A percentile compares a stretch with the other conserved stretches of the same genome.
Conservation (phyloP, 2,329 filamentous ascomycete species). For the Mycogone perniciosa region DNA sequence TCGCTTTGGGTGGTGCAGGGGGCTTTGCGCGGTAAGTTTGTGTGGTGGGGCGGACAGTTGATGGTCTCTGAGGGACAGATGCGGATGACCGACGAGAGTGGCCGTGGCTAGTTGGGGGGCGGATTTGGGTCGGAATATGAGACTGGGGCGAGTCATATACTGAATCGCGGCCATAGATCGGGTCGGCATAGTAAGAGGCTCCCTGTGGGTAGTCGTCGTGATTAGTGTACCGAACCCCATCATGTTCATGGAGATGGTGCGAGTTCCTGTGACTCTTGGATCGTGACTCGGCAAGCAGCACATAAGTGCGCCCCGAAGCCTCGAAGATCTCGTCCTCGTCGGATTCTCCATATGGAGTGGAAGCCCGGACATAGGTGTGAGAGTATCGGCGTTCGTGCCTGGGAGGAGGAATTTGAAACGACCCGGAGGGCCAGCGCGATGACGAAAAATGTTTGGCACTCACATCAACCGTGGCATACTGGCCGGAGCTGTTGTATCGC, state of each 20-base stretch:
- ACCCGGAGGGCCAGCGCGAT: conserved; percentile 34
- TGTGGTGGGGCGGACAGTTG: conserved; percentile 43
- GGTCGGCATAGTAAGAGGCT: conserved; percentile 30
- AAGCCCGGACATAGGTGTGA: conserved; percentile 53
- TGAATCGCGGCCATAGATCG: conserved; percentile 29
- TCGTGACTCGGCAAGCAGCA: conserved; percentile 46
- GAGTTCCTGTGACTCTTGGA: conserved; percentile 26
- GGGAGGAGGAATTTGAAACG: conserved; percentile 24
- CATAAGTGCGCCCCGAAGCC: conserved; percentile 46
- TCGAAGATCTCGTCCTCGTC: conserved; percentile 58
- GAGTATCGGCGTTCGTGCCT: conserved; percentile 51
- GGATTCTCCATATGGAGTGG: conserved; percentile 54
- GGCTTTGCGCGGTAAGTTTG: conserved; percentile 24
- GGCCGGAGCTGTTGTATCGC: conserved; percentile 55
- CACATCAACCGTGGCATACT: conserved; percentile 62
- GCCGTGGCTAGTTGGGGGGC: conserved; percentile 37
- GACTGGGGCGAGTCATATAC: conserved; percentile 38
- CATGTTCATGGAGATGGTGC: conserved; percentile 36
- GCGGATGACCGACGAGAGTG: conserved; percentile 44
- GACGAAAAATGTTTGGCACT: conserved; percentile 50
- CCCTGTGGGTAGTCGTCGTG: conserved; percentile 50
- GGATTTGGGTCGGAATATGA: conserved; percentile 27
- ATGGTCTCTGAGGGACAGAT: conserved; percentile 44
- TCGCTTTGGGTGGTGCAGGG: conserved; percentile 41
- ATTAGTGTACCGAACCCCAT: conserved; percentile 54